Evolutionary conservation across 495 filamentous ascomycete species (phyloP).

Genomic region (Penicillium cataractarum): DNA sequence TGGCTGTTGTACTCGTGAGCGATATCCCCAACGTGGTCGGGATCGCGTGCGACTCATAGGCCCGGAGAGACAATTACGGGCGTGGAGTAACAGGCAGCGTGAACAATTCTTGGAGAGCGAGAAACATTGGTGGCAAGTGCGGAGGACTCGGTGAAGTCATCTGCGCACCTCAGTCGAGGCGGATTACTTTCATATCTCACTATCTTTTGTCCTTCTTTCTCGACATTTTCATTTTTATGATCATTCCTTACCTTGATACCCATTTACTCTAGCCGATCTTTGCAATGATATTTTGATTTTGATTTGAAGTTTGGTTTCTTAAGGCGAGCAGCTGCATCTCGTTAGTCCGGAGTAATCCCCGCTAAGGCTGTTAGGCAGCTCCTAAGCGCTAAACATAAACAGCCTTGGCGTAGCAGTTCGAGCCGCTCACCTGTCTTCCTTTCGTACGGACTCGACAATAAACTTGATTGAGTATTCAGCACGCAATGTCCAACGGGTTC

Average conservation of each 20-base stretch:
- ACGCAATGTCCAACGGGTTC: background rate
- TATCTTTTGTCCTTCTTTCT: background rate
- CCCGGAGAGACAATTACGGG: constrained; percentile 25
- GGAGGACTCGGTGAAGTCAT: constrained; percentile 2
- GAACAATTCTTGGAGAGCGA: constrained; percentile 17
- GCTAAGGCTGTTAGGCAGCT: background rate
- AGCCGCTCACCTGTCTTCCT: background rate
- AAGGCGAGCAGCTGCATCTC: background rate
- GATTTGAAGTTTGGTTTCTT: background rate
- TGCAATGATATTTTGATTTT: background rate
- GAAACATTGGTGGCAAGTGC: constrained; percentile 19
- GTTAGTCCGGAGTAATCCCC: background rate
- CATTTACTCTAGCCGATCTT: background rate
- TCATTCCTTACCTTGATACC: constrained; percentile 13
- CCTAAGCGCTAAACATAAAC: background rate
- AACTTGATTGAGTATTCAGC: background rate
- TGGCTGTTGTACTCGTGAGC: constrained; percentile 17
- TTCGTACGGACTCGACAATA: too few species aligned
- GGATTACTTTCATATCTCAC: background rate
- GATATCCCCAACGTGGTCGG: constrained; percentile 23
- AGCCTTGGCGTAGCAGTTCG: background rate
- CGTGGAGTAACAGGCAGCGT: constrained; percentile 18
- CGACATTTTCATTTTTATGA: background rate
- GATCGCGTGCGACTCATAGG: constrained; percentile 23
- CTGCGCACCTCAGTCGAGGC: constrained; percentile 2